Base-by-base conservation (phyloP, 305 asterid species). In the Plantago rigida region DNA sequence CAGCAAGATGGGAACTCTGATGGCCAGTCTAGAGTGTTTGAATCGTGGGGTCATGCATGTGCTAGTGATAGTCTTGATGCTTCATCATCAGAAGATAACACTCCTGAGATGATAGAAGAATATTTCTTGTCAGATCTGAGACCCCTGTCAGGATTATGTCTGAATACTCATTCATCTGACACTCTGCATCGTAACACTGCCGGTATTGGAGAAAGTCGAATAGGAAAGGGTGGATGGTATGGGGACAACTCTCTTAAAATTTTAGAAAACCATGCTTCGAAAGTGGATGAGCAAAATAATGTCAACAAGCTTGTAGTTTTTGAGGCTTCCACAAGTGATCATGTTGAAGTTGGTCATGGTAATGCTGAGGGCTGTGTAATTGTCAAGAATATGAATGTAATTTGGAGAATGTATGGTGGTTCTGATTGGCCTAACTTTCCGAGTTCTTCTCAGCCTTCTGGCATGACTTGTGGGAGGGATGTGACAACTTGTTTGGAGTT, bases 351-450 rank as follows among this genome's bases (percentile, higher is more conserved):
- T 71, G 77, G 65, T 56, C 66, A 54, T 65, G 84, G 72, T 64
- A 82, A 79, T 68, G 81, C 83, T 65, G 86, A 76, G 77, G 96
- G 97, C 59, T 68, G 73, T 70, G 39, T 89, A 62, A 68, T 71
- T 70, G 77, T 93, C 69, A 82, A 81, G 79, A 82, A 89, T 69
- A 82, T 89, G 78, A 85, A 87, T 69, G 76, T 93, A 63, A 73
- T 56, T 70, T 93, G 97, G 97, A 82, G 87, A 81, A 79, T 93
- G 85, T 74, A 81, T 56, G 89, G 82, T 55, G 99, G 99, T 71
- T 84, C 89, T 61, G 96, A 87, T 68, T 93, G 97, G 99, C 69
- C 75, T 51, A 79, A 72, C 69, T 65, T 50, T 73, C 78, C 71
- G 70, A 77, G 62, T 70, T 69, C 74, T 54, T 69, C 71, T 63